Evolutionary conservation across 257 asterid genomes (phyloP).

Genomic region (Vinca minor): DNA sequence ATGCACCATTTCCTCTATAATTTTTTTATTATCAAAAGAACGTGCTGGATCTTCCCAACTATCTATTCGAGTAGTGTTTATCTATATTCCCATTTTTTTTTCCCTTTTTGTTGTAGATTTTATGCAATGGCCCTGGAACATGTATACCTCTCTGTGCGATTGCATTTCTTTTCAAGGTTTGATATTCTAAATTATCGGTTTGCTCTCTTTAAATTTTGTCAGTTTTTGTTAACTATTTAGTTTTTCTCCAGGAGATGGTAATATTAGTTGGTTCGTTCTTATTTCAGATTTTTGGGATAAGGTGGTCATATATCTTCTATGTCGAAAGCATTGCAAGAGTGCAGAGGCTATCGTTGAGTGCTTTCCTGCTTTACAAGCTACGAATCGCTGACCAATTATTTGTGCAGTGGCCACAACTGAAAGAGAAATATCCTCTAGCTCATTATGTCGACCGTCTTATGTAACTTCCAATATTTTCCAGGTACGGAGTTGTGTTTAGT

Average conservation of each 20-base stretch:
- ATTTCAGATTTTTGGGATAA: slow-evolving; percentile 68
- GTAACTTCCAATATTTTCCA: slow-evolving; percentile 24
- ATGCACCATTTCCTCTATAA: slow-evolving; percentile 1
- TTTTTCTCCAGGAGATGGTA: not conserved
- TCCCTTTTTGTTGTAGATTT: slow-evolving; percentile 59
- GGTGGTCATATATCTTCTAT: slow-evolving; percentile 83
- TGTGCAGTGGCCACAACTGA: slow-evolving; percentile 90
- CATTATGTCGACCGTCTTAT: slow-evolving; percentile 78
- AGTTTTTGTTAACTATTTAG: not conserved
- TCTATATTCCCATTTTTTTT: not conserved
- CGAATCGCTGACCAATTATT: slow-evolving; percentile 76
- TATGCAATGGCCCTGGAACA: slow-evolving; percentile 96
- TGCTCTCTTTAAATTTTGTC: not conserved
- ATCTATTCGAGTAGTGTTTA: not conserved
- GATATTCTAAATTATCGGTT: slow-evolving; percentile 11
- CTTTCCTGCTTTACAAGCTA: slow-evolving; percentile 67
- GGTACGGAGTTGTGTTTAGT: not conserved
- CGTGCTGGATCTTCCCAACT: not conserved
- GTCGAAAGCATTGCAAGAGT: slow-evolving; percentile 97
- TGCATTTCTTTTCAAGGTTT: slow-evolving; percentile 72
- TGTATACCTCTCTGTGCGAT: slow-evolving; percentile 73
- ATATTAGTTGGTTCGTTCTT: slow-evolving; percentile 4
- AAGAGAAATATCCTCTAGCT: slow-evolving; percentile 35
- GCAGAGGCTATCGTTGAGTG: slow-evolving; percentile 75
- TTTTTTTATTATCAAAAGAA: too few species aligned